phyloP scores from a whole-genome alignment of 306 rosid species.

The Cercis canadensis region DNA sequence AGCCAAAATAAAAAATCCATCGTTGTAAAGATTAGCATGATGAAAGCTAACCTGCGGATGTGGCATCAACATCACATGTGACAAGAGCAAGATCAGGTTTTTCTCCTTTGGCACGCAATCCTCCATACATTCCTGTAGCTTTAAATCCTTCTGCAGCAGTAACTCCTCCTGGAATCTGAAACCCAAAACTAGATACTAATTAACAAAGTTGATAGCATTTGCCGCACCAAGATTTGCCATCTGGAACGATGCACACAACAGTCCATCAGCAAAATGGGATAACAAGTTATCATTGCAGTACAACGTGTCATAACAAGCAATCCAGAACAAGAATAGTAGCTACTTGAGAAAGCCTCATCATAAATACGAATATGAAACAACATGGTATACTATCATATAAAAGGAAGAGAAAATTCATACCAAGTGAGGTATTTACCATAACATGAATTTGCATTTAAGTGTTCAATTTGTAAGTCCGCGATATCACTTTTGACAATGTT shows the following conservation, averaged over 20 bases:
- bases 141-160: conserved; percentile 90
- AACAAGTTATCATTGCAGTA: conserved; percentile 3
- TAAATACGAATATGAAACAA: no score
- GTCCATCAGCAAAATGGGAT: background rate
- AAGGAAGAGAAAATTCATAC: no score
- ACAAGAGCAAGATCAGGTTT: conserved; percentile 97
- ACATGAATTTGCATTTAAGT: no score
- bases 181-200: conserved; percentile 27
- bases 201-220: conserved; percentile 1
- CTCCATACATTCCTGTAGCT: conserved; percentile 88
- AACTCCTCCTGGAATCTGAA: conserved; percentile 90
- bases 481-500: no score
- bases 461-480: no score
- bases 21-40: background rate
- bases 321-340: no score
- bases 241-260: background rate
- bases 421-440: no score
- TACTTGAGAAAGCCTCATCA: no score
- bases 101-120: conserved; percentile 74
- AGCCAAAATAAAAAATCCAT: conserved; percentile 8
- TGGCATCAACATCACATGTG: conserved; percentile 91
- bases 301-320: no score
- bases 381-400: no score
- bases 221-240: background rate
- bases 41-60: conserved; percentile 71